A percentile compares a stretch with the other conserved stretches of the same genome.
Conservation (phyloP, 2,329 filamentous ascomycete genomes). For the Juglanconis oblonga region DNA sequence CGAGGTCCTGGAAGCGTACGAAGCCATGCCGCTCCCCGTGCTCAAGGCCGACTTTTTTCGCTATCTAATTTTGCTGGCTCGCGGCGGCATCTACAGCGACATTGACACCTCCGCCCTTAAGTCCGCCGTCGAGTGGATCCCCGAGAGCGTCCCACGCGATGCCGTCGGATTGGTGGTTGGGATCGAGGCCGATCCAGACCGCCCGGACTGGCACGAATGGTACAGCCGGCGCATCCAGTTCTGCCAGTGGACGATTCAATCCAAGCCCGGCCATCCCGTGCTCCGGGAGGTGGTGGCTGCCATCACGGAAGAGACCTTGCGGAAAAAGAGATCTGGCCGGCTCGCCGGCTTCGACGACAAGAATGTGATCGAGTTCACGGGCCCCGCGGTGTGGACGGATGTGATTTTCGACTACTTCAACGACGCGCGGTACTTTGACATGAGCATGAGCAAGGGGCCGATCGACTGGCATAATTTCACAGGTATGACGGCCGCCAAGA, state of each 20-base stretch:
- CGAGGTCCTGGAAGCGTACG: conserved; percentile 75
- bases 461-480: conserved; percentile 90
- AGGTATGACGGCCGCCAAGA: conserved; percentile 76
- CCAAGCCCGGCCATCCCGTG: conserved; percentile 90
- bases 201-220: conserved; percentile 90
- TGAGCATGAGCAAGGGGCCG: conserved; percentile 64
- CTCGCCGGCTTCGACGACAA: conserved; percentile 61
- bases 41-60: conserved; percentile 79
- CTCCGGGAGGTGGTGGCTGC: conserved; percentile 82
- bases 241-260: conserved; percentile 98
- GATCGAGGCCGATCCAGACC: conserved; percentile 94
- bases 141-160: conserved; percentile 69
- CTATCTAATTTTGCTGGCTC: conserved; percentile 64
- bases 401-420: conserved; percentile 91
- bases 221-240: conserved; percentile 96
- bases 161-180: conserved; percentile 85
- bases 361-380: conserved; percentile 89
- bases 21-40: conserved; percentile 68
- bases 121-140: conserved; percentile 85
- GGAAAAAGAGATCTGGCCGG: conserved; percentile 64
- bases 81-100: conserved; percentile 73
- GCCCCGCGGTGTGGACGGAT: conserved; percentile 93
- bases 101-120: conserved; percentile 88
- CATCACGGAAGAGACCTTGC: conserved; percentile 79
- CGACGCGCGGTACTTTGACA: conserved; percentile 82